phyloP scores from a whole-genome alignment of 75 land plant genomes.

The Sequoiadendron giganteum region DNA sequence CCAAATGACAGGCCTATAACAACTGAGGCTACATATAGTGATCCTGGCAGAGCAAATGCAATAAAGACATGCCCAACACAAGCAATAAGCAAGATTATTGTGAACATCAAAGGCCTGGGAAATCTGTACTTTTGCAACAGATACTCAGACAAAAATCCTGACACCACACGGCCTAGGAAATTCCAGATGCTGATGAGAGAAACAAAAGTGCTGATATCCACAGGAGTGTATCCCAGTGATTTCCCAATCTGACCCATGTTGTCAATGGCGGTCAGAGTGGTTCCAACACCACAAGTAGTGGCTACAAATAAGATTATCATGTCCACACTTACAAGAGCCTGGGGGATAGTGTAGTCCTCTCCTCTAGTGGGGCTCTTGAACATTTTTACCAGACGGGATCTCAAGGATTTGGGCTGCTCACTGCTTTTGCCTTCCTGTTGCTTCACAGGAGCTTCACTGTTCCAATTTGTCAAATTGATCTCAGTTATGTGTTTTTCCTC shows the following conservation, averaged over 20 bases:
- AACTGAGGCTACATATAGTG: conserved; percentile 49
- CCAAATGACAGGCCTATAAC: conserved; percentile 60
- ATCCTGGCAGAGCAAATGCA: background rate
- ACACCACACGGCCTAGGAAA: conserved; percentile 40
- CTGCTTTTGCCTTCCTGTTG: background rate
- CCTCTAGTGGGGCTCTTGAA: conserved; percentile 37
- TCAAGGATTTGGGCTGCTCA: background rate
- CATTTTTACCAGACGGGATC: conserved; percentile 12
- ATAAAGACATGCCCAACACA: conserved; percentile 33
- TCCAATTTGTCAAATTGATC: background rate
- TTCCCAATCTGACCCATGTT: conserved; percentile 53
- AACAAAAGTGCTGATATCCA: conserved; percentile 37
- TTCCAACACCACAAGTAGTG: conserved; percentile 44
- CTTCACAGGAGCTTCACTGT: background rate
- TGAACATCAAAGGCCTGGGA: conserved; percentile 25
- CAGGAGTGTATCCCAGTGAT: conserved; percentile 39
- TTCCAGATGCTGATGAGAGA: conserved; percentile 69
- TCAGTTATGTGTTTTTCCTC: background rate
- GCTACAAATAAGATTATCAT: conserved; percentile 16
- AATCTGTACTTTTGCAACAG: conserved; percentile 27
- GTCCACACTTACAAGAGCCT: conserved; percentile 54
- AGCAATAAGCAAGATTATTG: conserved; percentile 14
- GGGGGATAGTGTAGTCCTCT: conserved; percentile 49
- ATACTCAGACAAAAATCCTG: conserved; percentile 56
- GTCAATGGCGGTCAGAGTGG: conserved; percentile 43